A percentile compares a stretch with the other conserved stretches of the same genome.
These are phyloP conservation scores for Blastocystis hominis DNA, from an alignment of 352 stramenopile species.

Conservation along the genomic window DNA sequence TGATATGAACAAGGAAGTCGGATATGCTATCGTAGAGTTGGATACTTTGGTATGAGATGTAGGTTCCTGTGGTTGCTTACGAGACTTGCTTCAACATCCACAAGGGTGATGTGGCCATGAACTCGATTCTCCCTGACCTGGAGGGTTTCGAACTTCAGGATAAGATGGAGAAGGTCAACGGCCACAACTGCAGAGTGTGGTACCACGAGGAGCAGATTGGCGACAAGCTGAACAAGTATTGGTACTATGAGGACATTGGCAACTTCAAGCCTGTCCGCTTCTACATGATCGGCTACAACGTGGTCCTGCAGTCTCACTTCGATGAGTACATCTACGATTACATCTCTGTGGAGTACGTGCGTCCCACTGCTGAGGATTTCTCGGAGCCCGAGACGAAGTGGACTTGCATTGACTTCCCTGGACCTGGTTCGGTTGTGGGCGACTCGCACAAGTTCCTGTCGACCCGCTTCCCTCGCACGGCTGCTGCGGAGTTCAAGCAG, in stretches of 20 bases:
- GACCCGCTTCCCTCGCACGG: conserved; percentile 66
- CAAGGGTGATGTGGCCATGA: conserved; percentile 65
- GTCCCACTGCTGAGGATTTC: conserved; percentile 67
- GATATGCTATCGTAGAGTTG: conserved; percentile 36
- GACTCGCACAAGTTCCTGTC: conserved; percentile 65
- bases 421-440: conserved; percentile 59
- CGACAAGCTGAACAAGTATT: conserved; percentile 73
- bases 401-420: conserved; percentile 67
- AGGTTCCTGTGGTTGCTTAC: conserved; percentile 64
- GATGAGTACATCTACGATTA: conserved; percentile 80
- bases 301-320: conserved; percentile 74
- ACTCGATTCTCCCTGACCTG: conserved; percentile 76
- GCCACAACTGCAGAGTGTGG: conserved; percentile 72
- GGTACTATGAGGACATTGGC: conserved; percentile 67
- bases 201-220: conserved; percentile 70
- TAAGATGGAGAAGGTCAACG: conserved; percentile 69
- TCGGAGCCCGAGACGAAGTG: conserved; percentile 70
- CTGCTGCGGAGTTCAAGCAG: neutral
- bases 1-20: conserved; percentile 53
- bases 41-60: neutral
- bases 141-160: conserved; percentile 73
- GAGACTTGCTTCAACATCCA: conserved; percentile 77
- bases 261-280: conserved; percentile 71
- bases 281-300: conserved; percentile 74
- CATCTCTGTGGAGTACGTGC: conserved; percentile 71